Base-by-base conservation (phyloP, 2,329 filamentous ascomycete species). In the Amylocarpus encephaloides region DNA sequence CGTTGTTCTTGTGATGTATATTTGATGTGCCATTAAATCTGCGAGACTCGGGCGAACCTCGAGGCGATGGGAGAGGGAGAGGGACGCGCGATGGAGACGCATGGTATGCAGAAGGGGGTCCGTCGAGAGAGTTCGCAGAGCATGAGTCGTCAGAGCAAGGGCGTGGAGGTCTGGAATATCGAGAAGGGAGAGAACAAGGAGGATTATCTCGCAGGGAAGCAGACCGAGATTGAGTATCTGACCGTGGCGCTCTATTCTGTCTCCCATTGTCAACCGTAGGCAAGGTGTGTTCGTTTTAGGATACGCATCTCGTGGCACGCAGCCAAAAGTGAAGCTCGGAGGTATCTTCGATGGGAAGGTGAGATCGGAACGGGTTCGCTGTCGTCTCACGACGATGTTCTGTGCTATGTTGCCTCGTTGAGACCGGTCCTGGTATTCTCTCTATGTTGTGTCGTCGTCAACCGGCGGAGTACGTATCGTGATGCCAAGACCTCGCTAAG, bases 1-100 rank as follows among this genome's bases (percentile, higher is more conserved):
- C 32, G 83, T 79, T 12, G 81, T 87, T 48, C 76, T 73, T 36
- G 82, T 85, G 38, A 86, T 68, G 67, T 86, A 84, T 62, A 88
- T 86, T 64, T 73, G 76, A 36, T 82, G 76, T 18, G 73, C 67
- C 46, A 83, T 80, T 12, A 87, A 79, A 49, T 85, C 79, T 34
- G 78, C 67, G 1, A 83, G 71, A 3, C 79, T 75, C 2, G 83
- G 80, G 6, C 81, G 76, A 5, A 76, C 77, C 6, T 71, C 70
- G 10, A 88, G 72, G 30, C 80, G 70, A 13, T 75, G 74, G 4
- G 75, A 72, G 3, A 88, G 75, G 3, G 72, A 66, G 32, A 69
- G 59, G 33, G 80, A 78, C 33, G 73, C 77, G 55, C 71, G 74
- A 44, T 76, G 80, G 16, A 86, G 76, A 42, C 84, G 82, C 56